Evolutionary conservation across 129 eudicot species (phyloP).

Genomic region (Flaveria bidentis): DNA sequence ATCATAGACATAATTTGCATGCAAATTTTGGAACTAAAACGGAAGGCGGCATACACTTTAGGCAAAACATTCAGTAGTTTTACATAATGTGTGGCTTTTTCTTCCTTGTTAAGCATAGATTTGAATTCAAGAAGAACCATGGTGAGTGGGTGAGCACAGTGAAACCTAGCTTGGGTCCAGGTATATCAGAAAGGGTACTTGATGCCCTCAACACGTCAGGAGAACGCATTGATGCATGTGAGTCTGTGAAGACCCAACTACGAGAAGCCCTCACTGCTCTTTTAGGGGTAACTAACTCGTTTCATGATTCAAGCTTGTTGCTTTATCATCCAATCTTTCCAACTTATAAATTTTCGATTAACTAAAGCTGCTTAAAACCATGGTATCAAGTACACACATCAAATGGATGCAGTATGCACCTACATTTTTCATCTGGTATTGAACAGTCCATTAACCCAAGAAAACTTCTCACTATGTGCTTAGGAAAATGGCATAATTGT

Average conservation of each 20-base stretch:
- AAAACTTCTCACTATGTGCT: background rate
- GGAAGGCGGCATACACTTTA: background rate
- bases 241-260: constrained; percentile 53
- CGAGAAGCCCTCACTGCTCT: constrained; percentile 63
- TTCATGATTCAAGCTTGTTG: background rate
- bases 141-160: constrained; percentile 77
- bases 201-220: constrained; percentile 62
- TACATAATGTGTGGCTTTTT: background rate
- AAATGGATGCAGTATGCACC: background rate
- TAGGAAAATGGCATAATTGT: constrained; percentile 75
- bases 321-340: background rate
- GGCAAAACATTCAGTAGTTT: background rate
- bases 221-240: constrained; percentile 51
- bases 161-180: constrained; percentile 77
- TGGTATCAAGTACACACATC: background rate
- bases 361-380: constrained; percentile 16
- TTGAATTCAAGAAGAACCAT: constrained; percentile 88
- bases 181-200: constrained; percentile 68
- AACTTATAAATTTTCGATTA: background rate
- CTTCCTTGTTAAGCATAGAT: constrained; percentile 42
- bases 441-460: background rate
- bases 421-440: background rate
- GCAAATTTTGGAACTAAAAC: background rate
- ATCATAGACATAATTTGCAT: constrained; percentile 8
- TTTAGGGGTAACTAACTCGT: constrained; percentile 50